Evolutionary conservation across 2,329 filamentous ascomycete species (phyloP).

Genomic region (Aspergillus brunneoviolaceus): DNA sequence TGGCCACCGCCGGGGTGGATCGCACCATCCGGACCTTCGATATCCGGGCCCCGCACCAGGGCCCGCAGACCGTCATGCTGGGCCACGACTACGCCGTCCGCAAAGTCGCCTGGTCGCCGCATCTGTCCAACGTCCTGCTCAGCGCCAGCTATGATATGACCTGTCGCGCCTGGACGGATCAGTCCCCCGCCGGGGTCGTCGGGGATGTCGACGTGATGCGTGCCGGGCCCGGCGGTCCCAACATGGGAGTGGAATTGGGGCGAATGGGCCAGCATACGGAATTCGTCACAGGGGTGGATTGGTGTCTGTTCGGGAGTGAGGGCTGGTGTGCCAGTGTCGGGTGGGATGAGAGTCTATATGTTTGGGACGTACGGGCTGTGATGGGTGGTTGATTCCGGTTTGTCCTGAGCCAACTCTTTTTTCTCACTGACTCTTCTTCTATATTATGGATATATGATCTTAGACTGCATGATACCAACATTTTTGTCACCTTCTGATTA

Average conservation of each 20-base stretch:
- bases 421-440: conserved; percentile 7
- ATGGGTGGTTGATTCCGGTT: conserved; percentile 44
- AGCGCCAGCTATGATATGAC: conserved; percentile 98
- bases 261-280: conserved; percentile 92
- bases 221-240: conserved; percentile 34
- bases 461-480: conserved; percentile 25
- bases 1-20: conserved; percentile 90
- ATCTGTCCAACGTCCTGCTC: conserved; percentile 82
- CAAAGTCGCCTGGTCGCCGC: conserved; percentile 85
- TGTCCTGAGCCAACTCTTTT: not conserved
- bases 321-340: conserved; percentile 94
- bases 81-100: conserved; percentile 92
- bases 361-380: conserved; percentile 81
- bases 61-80: conserved; percentile 70
- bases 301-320: conserved; percentile 93
- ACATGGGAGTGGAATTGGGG: conserved; percentile 70
- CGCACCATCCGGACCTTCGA: conserved; percentile 86
- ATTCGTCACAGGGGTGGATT: conserved; percentile 94
- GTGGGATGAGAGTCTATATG: conserved; percentile 87
- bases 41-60: conserved; percentile 70
- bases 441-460: conserved; percentile 19
- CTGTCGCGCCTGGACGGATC: conserved; percentile 89
- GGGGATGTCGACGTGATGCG: conserved; percentile 41
- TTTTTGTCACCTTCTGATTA: conserved; percentile 1
- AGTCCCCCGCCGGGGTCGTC: conserved; percentile 44